Conservation (phyloP, 352 stramenopile species). For the Phytopythium oedochilum region DNA sequence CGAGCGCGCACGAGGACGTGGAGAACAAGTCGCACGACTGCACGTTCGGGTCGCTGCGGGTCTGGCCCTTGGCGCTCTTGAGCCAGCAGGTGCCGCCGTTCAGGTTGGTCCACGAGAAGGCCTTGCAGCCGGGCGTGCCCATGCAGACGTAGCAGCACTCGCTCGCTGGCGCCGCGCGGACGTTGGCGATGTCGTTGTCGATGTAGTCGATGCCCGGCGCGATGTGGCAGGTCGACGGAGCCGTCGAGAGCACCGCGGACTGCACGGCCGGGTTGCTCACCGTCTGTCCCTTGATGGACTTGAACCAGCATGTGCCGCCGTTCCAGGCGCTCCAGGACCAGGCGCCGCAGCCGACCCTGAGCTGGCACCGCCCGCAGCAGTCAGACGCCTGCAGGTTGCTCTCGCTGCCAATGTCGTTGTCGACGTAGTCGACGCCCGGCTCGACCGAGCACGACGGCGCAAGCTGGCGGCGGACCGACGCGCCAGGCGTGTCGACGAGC, state of each 20-base stretch:
- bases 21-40: conserved; percentile 17
- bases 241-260: conserved; percentile 4
- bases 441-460: conserved; percentile 8
- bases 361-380: not conserved
- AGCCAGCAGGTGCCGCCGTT: conserved; percentile 12
- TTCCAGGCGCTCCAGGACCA: not conserved
- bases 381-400: not conserved
- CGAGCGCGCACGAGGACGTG: conserved; percentile 9
- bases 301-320: too few relatives aligned
- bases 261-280: conserved; percentile 1
- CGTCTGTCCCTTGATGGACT: conserved; percentile 24
- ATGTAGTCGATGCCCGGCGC: conserved; percentile 17
- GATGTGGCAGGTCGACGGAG: conserved; percentile 10
- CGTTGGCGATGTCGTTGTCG: conserved; percentile 27
- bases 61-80: conserved; percentile 13
- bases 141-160: conserved; percentile 3
- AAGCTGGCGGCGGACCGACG: not conserved
- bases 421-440: conserved; percentile 9
- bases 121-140: not conserved
- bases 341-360: not conserved
- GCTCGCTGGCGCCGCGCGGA: conserved; percentile 9
- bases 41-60: conserved; percentile 4
- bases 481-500: not conserved
- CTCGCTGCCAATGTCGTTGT: conserved; percentile 9
- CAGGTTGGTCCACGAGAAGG: conserved; percentile 14